Percentiles rank a stretch among this genome's conserved stretches.
Evolutionary conservation across 2,329 filamentous ascomycete genomes (phyloP).

Genomic region (Ascochyta rabiei): DNA sequence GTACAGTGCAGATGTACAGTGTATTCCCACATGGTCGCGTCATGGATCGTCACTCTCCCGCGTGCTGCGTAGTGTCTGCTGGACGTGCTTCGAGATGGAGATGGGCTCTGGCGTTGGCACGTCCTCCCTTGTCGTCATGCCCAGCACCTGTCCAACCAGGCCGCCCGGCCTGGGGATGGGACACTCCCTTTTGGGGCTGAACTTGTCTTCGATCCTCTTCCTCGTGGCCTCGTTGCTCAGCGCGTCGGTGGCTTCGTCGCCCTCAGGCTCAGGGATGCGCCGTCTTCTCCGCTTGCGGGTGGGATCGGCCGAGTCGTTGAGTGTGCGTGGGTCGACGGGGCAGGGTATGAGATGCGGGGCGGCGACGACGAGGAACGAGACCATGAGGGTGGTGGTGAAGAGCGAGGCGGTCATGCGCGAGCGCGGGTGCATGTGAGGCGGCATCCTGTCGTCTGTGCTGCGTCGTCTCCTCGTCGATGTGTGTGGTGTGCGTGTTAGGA

Average conservation of each 20-base stretch:
- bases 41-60: neutral
- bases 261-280: constrained; percentile 40
- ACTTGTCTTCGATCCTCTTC: constrained; percentile 26
- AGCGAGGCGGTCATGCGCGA: constrained; percentile 92
- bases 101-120: constrained; percentile 26
- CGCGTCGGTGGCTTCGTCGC: constrained; percentile 27
- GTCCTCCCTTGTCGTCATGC: constrained; percentile 60
- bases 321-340: constrained; percentile 75
- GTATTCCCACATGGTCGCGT: neutral
- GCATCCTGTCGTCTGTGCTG: constrained; percentile 59
- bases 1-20: neutral
- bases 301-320: constrained; percentile 68
- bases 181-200: constrained; percentile 69
- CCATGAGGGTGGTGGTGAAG: constrained; percentile 88
- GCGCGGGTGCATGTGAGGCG: constrained; percentile 86
- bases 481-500: neutral
- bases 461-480: neutral
- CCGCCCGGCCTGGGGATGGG: constrained; percentile 91
- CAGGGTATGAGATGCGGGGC: constrained; percentile 91
- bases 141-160: constrained; percentile 75
- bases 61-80: constrained; percentile 8
- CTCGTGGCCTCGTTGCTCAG: constrained; percentile 30
- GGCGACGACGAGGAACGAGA: constrained; percentile 90
- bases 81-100: constrained; percentile 12
- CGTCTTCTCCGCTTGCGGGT: constrained; percentile 48